Evolutionary conservation across 2,329 filamentous ascomycete genomes (phyloP).

Genomic region (Paecilomyces sp.): DNA sequence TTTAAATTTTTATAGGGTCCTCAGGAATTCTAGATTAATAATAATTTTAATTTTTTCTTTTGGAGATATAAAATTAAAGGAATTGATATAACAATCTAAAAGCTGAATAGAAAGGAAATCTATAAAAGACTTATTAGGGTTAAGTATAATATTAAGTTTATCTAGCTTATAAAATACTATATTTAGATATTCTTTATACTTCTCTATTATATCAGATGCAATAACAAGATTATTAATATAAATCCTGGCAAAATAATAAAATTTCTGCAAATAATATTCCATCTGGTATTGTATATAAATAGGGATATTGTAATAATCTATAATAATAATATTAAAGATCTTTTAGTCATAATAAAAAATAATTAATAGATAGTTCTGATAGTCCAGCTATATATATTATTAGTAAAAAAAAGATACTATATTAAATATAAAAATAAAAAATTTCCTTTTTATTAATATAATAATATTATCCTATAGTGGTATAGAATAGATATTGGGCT

Average conservation of each 20-base stretch:
- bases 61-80: background rate
- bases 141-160: background rate
- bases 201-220: accelerated
- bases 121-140: background rate
- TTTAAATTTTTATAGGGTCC: background rate
- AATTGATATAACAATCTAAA: background rate
- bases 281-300: background rate
- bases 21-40: background rate
- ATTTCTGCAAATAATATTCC: background rate
- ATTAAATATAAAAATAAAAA: background rate
- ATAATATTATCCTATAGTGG: background rate
- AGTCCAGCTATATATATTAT: background rate
- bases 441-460: background rate
- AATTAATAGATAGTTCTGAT: background rate
- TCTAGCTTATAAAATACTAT: background rate
- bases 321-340: background rate
- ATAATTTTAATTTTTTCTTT: background rate
- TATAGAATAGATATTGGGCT: background rate
- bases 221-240: background rate
- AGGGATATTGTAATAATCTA: background rate
- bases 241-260: background rate
- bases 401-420: background rate
- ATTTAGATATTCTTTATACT: background rate
- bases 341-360: background rate
- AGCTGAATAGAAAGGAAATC: background rate